A percentile compares a stretch with the other conserved stretches of the same genome.
These are phyloP conservation scores for Azolla pinnata DNA, from an alignment of 75 land plant genomes.

Conservation along the genomic window DNA sequence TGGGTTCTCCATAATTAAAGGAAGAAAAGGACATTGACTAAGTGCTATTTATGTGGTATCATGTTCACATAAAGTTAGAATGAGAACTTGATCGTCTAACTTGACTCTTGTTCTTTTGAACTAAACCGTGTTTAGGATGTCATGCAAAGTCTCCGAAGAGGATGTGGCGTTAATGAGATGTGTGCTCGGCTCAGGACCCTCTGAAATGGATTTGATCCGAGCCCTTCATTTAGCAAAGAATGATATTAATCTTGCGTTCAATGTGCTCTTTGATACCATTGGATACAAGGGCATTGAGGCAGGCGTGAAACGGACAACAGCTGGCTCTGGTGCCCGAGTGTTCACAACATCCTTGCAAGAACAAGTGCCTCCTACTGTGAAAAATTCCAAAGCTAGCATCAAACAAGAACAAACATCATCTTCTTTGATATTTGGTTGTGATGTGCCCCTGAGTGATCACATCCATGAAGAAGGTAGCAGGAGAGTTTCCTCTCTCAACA, in stretches of 20 bases:
- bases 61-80: background rate
- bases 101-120: background rate
- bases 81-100: background rate
- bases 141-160: conserved; percentile 41
- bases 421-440: too few species aligned
- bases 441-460: too few species aligned
- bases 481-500: too few species aligned
- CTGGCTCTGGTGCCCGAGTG: conserved; percentile 16
- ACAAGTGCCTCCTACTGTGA: background rate
- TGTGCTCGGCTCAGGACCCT: conserved; percentile 48
- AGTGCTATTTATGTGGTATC: background rate
- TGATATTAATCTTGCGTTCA: conserved; percentile 67
- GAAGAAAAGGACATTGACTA: background rate
- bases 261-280: conserved; percentile 76
- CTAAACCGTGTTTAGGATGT: conserved; percentile 22
- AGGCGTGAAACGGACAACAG: conserved; percentile 11
- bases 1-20: too few species aligned
- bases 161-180: conserved; percentile 45
- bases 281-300: conserved; percentile 9
- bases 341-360: background rate
- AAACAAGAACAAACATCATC: too few species aligned
- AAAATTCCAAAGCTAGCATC: too few species aligned
- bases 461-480: too few species aligned
- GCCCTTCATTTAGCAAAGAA: conserved; percentile 79
- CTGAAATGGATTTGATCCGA: conserved; percentile 81